Percentiles rank a stretch among this genome's conserved stretches.
Evolutionary conservation across 2,329 filamentous ascomycete species (phyloP).

Genomic region (Aspergillus brunneoviolaceus): DNA sequence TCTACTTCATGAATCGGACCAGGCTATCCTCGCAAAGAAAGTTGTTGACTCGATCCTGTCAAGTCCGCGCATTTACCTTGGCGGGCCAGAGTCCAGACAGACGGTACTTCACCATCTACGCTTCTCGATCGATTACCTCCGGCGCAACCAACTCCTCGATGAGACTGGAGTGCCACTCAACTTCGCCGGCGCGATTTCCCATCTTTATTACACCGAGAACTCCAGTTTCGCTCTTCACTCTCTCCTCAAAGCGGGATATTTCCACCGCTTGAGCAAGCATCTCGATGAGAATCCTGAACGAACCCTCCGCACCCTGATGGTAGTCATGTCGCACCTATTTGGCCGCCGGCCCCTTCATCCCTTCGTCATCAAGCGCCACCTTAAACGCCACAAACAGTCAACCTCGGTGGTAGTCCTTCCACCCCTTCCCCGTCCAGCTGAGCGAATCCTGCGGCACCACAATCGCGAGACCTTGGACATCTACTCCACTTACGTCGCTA

Average conservation of each 20-base stretch:
- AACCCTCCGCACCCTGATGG: slow-evolving; percentile 61
- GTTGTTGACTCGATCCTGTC: slow-evolving; percentile 67
- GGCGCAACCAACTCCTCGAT: slow-evolving; percentile 64
- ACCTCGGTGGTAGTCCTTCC: slow-evolving; percentile 67
- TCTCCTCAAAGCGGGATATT: slow-evolving; percentile 69
- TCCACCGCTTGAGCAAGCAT: slow-evolving; percentile 62
- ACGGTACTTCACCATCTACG: slow-evolving; percentile 73
- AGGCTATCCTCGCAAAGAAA: slow-evolving; percentile 60
- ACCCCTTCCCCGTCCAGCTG: slow-evolving; percentile 58
- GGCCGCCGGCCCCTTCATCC: slow-evolving; percentile 52
- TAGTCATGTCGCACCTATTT: slow-evolving; percentile 71
- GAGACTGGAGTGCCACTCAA: slow-evolving; percentile 64
- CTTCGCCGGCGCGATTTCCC: slow-evolving; percentile 68
- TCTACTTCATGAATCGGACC: slow-evolving; percentile 64
- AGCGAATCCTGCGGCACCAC: slow-evolving; percentile 57
- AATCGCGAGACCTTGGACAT: slow-evolving; percentile 65
- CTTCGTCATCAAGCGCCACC: slow-evolving; percentile 38
- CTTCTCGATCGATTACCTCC: slow-evolving; percentile 78
- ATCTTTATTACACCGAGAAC: slow-evolving; percentile 76
- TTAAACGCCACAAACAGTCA: slow-evolving; percentile 55
- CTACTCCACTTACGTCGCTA: slow-evolving; percentile 68
- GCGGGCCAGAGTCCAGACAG: slow-evolving; percentile 65
- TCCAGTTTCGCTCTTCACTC: slow-evolving; percentile 75
- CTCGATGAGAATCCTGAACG: slow-evolving; percentile 52
- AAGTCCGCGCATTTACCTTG: slow-evolving; percentile 68